Evolutionary conservation across 495 filamentous ascomycete species (phyloP).

Genomic region (Aspergillus sclerotiicarbonarius): DNA sequence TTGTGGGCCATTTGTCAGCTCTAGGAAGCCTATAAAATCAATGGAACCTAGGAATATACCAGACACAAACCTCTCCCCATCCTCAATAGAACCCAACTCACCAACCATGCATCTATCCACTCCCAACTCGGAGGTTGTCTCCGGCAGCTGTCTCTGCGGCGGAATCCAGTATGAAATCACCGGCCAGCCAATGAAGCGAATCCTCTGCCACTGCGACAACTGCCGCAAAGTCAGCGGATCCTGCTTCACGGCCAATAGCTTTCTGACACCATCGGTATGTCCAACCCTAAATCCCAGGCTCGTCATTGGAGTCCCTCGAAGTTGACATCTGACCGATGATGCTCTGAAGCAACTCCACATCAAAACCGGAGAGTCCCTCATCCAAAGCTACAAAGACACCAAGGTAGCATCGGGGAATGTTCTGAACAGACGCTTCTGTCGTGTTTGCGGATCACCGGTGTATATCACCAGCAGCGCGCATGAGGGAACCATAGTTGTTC

Average conservation of each 20-base stretch:
- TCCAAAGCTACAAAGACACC: background rate
- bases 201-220: conserved; percentile 17
- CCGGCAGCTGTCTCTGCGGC: conserved; percentile 11
- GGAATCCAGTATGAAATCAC: conserved; percentile 10
- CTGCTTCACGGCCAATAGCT: conserved; percentile 13
- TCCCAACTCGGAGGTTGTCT: too few species aligned
- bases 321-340: background rate
- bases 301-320: background rate
- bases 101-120: background rate
- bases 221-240: conserved; percentile 16
- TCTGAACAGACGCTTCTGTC: background rate
- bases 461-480: background rate
- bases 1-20: too few species aligned
- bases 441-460: background rate
- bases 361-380: background rate
- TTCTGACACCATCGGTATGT: background rate
- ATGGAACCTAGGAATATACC: too few species aligned
- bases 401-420: background rate
- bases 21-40: too few species aligned
- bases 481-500: background rate
- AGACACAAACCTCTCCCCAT: background rate
- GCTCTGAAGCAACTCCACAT: background rate
- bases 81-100: too few species aligned
- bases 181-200: background rate
- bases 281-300: too few species aligned